Conservation (phyloP, 768 basidiomycete genomes). For the Boletellus ananiceps region DNA sequence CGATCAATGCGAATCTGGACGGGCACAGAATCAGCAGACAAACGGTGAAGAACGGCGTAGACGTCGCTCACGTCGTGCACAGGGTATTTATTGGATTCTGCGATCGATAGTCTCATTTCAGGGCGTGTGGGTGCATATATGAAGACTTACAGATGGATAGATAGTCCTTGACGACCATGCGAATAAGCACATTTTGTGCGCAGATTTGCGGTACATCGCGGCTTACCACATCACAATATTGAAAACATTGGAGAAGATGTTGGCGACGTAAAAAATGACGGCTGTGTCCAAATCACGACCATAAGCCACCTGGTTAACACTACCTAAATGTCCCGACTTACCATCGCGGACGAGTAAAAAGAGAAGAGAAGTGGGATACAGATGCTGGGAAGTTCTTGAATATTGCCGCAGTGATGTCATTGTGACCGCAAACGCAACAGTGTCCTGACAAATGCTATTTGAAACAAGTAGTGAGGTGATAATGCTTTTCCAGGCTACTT, state of each 20-base stretch:
- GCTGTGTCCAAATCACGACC: neutral
- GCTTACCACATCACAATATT: constrained; percentile 4
- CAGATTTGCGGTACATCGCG: neutral
- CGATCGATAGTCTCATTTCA: no score
- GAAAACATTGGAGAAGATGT: neutral
- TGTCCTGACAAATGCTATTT: constrained; percentile 10
- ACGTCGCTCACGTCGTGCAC: neutral
- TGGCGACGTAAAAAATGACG: constrained; percentile 2
- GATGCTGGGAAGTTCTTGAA: neutral
- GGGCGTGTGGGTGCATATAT: neutral
- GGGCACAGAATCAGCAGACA: no score
- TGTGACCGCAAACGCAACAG: neutral
- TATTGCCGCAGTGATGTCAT: constrained; percentile 5
- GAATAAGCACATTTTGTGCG: neutral
- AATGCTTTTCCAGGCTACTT: neutral
- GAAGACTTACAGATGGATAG: neutral
- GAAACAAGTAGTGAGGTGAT: neutral
- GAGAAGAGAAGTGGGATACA: constrained; percentile 10
- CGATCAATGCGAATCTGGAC: no score
- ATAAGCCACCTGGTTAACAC: neutral
- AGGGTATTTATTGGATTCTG: neutral
- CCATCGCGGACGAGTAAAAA: constrained; percentile 12
- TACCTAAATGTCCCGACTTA: neutral
- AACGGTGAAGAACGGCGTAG: neutral
- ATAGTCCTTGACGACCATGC: neutral